Base-by-base conservation (phyloP, 2,329 filamentous ascomycete genomes). In the Venturia nashicola region DNA sequence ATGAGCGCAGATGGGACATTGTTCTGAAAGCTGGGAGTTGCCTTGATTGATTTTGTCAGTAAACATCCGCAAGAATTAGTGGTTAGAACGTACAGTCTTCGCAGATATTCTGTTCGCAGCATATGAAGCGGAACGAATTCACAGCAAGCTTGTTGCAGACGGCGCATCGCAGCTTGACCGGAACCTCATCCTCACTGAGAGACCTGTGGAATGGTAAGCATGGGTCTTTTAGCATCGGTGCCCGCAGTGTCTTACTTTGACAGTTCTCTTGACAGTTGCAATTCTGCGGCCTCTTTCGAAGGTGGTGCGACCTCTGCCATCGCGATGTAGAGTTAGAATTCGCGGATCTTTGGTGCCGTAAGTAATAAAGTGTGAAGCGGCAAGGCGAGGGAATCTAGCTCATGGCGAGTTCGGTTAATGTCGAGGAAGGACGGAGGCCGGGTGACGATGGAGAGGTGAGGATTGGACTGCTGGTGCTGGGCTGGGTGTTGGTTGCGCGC, bases 81-180 rank as follows among this genome's bases (percentile, higher is more conserved):
- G 14, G 36, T 2, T 36, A 14, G 36, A 16, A 76, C 87, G 72
- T 79, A 97, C 94, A 99, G 68, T 80, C 83, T 72, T 93, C 89
- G 80, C 94, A 97, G 65, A 97, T 96, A 48, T 89, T 87, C 73
- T 96, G 93, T 72, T 97, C 94, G 75, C 94, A 99, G 77, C 94
- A 99, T 1, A 92, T 90, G 36, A 97, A 81, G 67, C 92, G 89
- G 74, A 91, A 96, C 9, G 93, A 90, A 73, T 97, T 95, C 68
- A 96, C 80, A 39, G 91, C 92, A 65, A 97, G 82, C 75, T 90
- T 91, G 78, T 89, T 94, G 77, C 94, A 99, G 69, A 91, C 90
- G 62, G 91, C 91, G 80, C 94, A 99, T 76, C 92, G 89, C 67
- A 99, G 83, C 80, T 96, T 97, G 71, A 92, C 91, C n/a, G 94